These are phyloP conservation scores for Cucurbita ficifolia DNA, from an alignment of 306 rosid genomes.

Conservation along the genomic window DNA sequence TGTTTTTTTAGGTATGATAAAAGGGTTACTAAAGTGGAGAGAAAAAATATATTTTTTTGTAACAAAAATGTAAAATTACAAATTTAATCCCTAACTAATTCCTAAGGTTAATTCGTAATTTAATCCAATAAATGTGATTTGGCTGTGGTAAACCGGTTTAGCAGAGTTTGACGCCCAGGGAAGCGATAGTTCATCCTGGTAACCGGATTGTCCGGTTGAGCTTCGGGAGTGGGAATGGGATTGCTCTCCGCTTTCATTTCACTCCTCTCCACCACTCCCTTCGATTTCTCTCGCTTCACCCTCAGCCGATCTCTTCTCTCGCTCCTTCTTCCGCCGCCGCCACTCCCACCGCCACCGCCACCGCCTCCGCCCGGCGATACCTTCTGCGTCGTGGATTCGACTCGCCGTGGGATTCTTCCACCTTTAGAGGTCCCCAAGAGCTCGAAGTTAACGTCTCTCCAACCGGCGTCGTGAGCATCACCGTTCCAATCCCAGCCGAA, in stretches of 20 bases:
- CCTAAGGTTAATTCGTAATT: too few relatives aligned
- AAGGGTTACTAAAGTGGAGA: too few relatives aligned
- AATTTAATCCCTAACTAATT: too few relatives aligned
- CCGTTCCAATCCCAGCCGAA: conserved; percentile 77
- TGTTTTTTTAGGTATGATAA: too few relatives aligned
- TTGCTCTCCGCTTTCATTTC: not conserved
- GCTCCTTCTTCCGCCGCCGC: conserved; percentile 1
- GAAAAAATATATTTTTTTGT: too few relatives aligned
- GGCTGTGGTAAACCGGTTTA: not conserved
- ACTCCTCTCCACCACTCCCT: not conserved
- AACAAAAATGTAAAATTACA: too few relatives aligned
- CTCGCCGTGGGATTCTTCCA: conserved; percentile 40
- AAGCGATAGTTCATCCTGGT: not conserved
- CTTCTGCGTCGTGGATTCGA: not conserved
- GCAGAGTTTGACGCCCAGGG: not conserved
- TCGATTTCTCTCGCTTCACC: not conserved
- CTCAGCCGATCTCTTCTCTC: conserved; percentile 23
- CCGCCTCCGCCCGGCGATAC: not conserved
- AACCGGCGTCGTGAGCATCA: conserved; percentile 16
- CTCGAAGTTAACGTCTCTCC: conserved; percentile 40
- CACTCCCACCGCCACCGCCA: not conserved
- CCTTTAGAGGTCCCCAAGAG: conserved; percentile 53
- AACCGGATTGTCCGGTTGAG: not conserved
- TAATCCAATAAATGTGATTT: not conserved
- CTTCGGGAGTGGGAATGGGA: too few relatives aligned